Evolutionary conservation across 768 basidiomycete genomes (phyloP).

Genomic region (Boletus pseudopeckii): DNA sequence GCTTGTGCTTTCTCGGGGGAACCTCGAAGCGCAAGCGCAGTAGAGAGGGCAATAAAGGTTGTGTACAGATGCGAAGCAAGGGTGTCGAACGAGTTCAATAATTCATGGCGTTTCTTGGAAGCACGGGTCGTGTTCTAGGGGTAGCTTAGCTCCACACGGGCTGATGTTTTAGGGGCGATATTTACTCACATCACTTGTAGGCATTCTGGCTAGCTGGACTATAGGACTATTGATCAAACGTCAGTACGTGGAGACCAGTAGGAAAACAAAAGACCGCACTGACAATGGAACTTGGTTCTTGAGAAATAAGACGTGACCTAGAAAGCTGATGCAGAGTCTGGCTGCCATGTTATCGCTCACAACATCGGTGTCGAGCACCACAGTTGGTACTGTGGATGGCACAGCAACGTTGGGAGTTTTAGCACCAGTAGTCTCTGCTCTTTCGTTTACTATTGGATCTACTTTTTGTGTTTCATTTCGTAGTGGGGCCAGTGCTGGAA

Average conservation of each 20-base stretch:
- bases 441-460: background rate
- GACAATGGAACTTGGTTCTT: constrained; percentile 81
- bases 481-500: background rate
- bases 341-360: constrained; percentile 62
- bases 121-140: constrained; percentile 44
- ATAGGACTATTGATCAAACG: constrained; percentile 48
- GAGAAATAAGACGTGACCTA: constrained; percentile 71
- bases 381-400: constrained; percentile 33
- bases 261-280: constrained; percentile 28
- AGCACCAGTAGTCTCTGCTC: background rate
- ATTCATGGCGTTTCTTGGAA: constrained; percentile 56
- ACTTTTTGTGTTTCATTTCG: background rate
- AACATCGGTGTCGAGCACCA: constrained; percentile 46
- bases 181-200: constrained; percentile 42
- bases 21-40: constrained; percentile 49
- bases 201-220: constrained; percentile 57
- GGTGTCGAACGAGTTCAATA: constrained; percentile 65
- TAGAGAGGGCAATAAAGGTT: constrained; percentile 70
- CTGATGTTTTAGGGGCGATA: background rate
- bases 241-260: background rate
- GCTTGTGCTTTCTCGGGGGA: constrained; percentile 1
- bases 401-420: background rate
- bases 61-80: constrained; percentile 71
- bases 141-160: background rate
- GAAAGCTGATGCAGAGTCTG: constrained; percentile 55